phyloP scores from a whole-genome alignment of 2,329 filamentous ascomycete species.

The Phyllosticta paracitricarpa region DNA sequence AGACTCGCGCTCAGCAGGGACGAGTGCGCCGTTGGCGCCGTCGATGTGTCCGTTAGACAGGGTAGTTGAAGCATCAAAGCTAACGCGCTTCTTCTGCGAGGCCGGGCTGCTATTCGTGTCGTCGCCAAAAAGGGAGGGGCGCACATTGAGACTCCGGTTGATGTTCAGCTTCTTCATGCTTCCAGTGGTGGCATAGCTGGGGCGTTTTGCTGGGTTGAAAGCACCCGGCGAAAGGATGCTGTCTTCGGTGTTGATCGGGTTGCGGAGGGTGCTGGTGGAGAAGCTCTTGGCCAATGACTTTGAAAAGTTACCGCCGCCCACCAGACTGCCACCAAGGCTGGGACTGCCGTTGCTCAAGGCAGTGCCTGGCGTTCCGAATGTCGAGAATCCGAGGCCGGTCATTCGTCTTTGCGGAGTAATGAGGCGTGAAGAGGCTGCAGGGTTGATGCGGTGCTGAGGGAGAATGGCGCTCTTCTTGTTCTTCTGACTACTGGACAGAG shows the following conservation, averaged over 20 bases:
- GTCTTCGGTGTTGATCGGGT: conserved; percentile 71
- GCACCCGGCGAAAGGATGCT: conserved; percentile 80
- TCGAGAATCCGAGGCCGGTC: conserved; percentile 76
- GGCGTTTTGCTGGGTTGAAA: conserved; percentile 54
- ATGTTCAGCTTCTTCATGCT: conserved; percentile 88
- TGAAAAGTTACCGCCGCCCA: conserved; percentile 49
- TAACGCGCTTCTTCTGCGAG: conserved; percentile 66
- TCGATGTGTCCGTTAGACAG: conserved; percentile 35
- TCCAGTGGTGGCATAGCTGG: conserved; percentile 21
- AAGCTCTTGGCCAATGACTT: conserved; percentile 76
- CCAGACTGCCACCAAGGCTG: conserved; percentile 37
- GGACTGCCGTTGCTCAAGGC: conserved; percentile 67
- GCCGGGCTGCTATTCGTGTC: conserved; percentile 40
- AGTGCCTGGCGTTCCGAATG: conserved; percentile 72
- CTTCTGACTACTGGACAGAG: conserved; percentile 66
- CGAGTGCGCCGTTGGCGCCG: conserved; percentile 38
- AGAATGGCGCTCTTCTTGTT: conserved; percentile 69
- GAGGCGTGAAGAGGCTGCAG: conserved; percentile 67
- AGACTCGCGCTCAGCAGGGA: conserved; percentile 40
- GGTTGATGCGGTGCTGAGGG: conserved; percentile 80
- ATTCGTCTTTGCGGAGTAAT: conserved; percentile 69
- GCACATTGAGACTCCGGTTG: conserved; percentile 67
- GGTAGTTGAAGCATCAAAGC: conserved; percentile 55
- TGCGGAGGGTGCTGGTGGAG: conserved; percentile 75
- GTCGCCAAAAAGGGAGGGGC: conserved; percentile 48